A percentile compares a stretch with the other conserved stretches of the same genome.
Evolutionary conservation across 2,329 filamentous ascomycete genomes (phyloP).

Genomic region (Ascochyta rabiei): DNA sequence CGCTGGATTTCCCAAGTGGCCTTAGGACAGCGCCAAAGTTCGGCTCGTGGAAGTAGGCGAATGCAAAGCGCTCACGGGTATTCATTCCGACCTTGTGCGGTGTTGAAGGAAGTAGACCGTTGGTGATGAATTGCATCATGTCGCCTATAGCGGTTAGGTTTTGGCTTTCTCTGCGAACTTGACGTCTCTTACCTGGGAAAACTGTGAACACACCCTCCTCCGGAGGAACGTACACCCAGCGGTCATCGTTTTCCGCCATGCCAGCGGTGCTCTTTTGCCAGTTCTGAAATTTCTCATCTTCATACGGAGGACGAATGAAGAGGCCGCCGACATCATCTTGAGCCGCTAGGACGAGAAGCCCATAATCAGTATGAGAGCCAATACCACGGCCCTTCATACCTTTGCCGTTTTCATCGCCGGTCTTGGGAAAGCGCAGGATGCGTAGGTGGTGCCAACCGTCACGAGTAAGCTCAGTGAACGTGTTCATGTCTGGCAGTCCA

Average conservation of each 20-base stretch:
- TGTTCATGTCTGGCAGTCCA: constrained; percentile 46
- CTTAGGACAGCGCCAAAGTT: too few relatives aligned
- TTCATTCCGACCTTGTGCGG: too few relatives aligned
- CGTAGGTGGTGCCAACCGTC: constrained; percentile 62
- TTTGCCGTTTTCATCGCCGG: constrained; percentile 54
- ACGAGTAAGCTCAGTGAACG: constrained; percentile 51
- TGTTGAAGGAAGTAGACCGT: too few relatives aligned
- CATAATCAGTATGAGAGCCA: constrained; percentile 60
- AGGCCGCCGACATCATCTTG: constrained; percentile 60
- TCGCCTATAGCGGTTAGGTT: too few relatives aligned
- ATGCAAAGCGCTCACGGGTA: too few relatives aligned
- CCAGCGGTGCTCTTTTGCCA: constrained; percentile 56
- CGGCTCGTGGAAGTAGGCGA: too few relatives aligned
- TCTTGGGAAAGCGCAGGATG: constrained; percentile 51
- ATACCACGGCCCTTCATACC: constrained; percentile 58
- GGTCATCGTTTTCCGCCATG: constrained; percentile 52
- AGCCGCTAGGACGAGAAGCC: constrained; percentile 58
- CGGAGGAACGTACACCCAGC: constrained; percentile 58
- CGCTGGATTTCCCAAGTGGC: too few relatives aligned
- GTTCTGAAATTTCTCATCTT: constrained; percentile 53
- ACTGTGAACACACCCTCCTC: constrained; percentile 55
- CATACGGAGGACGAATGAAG: constrained; percentile 54
- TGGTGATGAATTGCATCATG: too few relatives aligned
- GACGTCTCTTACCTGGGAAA: constrained; percentile 45
- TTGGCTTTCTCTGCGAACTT: too few relatives aligned